Evolutionary conservation across 495 filamentous ascomycete species (phyloP).

Genomic region (Penicillium bialowiezense): DNA sequence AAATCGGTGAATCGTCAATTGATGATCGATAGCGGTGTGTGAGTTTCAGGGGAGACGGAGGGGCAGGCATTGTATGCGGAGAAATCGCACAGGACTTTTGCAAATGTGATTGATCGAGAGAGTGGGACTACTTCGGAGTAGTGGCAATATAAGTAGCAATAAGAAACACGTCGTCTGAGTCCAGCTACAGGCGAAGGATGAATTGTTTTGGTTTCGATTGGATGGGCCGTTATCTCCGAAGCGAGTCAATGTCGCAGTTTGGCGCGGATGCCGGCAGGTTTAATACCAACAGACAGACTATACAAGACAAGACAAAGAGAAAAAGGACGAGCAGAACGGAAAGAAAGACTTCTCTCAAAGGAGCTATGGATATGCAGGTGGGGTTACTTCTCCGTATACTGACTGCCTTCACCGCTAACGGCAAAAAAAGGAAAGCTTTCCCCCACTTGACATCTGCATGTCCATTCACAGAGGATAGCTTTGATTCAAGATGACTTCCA

Average conservation of each 20-base stretch:
- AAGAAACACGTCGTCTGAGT: constrained; percentile 3
- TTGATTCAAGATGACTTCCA: constrained; percentile 56
- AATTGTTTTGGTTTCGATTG: background rate
- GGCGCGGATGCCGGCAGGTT: background rate
- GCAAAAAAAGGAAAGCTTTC: constrained; percentile 13
- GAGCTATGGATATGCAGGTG: background rate
- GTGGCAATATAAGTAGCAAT: constrained; percentile 1
- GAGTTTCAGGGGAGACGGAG: constrained; percentile 58
- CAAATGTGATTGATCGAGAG: background rate
- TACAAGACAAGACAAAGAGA: background rate
- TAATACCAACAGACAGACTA: background rate
- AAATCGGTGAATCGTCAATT: constrained; percentile 53
- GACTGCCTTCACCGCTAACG: constrained; percentile 1
- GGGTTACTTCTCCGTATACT: background rate
- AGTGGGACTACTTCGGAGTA: background rate
- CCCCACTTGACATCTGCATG: constrained; percentile 1
- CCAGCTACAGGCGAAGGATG: background rate
- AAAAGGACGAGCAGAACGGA: background rate
- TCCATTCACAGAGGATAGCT: too few relatives aligned
- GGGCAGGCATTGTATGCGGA: constrained; percentile 26
- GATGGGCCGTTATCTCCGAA: background rate
- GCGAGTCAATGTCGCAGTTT: background rate
- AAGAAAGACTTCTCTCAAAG: constrained; percentile 1
- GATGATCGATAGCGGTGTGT: constrained; percentile 64
- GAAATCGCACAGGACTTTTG: constrained; percentile 2